phyloP scores from a whole-genome alignment of 345 rosid genomes.

The Euphorbia pulcherrima region DNA sequence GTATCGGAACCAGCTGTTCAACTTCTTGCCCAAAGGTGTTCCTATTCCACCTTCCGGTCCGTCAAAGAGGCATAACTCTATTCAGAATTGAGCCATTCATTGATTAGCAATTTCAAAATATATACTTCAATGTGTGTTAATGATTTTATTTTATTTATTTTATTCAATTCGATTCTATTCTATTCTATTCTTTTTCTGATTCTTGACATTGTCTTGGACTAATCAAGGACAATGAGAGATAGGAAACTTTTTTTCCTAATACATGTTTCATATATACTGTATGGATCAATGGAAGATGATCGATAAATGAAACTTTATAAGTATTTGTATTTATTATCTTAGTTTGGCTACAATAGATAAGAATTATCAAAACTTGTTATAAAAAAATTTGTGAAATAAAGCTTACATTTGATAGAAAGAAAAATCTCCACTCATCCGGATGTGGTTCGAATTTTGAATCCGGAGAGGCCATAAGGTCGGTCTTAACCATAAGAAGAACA shows the following conservation, averaged over 20 bases:
- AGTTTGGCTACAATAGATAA: not conserved
- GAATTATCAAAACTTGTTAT: too few species aligned
- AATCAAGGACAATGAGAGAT: not conserved
- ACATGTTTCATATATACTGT: not conserved
- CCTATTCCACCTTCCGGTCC: conserved; percentile 83
- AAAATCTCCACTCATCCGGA: too few species aligned
- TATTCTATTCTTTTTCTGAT: not conserved
- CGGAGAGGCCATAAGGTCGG: too few species aligned
- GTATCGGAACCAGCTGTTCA: conserved; percentile 43
- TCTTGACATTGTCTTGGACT: conserved; percentile 2
- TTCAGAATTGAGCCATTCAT: conserved; percentile 14
- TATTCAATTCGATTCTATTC: not conserved
- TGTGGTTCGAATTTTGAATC: too few species aligned
- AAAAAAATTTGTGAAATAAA: too few species aligned
- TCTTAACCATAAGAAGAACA: too few species aligned
- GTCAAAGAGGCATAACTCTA: conserved; percentile 69
- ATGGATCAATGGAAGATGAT: not conserved
- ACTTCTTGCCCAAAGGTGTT: conserved; percentile 70
- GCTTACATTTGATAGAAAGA: too few species aligned
- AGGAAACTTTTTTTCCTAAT: not conserved
- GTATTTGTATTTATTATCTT: not conserved
- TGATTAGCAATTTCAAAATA: too few species aligned
- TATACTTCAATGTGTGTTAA: too few species aligned
- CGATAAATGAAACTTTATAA: too few species aligned
- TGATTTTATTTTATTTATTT: not conserved